phyloP scores from a whole-genome alignment of 1,284 basidiomycete genomes.

The Marasmius sp. region DNA sequence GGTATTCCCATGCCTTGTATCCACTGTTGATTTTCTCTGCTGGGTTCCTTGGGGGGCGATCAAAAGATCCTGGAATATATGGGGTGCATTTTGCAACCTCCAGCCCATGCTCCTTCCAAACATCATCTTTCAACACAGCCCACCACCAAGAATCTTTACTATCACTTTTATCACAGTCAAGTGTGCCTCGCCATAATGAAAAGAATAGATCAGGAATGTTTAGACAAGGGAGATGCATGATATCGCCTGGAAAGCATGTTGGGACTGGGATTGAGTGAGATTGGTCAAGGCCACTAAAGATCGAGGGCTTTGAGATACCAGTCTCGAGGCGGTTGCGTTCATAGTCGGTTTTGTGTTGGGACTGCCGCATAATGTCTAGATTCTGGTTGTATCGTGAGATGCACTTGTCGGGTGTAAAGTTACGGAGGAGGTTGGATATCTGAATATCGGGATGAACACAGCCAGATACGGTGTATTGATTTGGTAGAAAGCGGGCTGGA shows the following conservation, averaged over 20 bases:
- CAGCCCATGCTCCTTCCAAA: slow-evolving; percentile 24
- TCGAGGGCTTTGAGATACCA: slow-evolving; percentile 19
- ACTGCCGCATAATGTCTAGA: slow-evolving; percentile 2
- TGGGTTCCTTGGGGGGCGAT: slow-evolving; percentile 25
- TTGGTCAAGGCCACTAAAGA: slow-evolving; percentile 17
- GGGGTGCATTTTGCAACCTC: slow-evolving; percentile 13
- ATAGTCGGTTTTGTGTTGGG: slow-evolving; percentile 14
- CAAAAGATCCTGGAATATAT: slow-evolving; percentile 22
- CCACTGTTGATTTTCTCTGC: slow-evolving; percentile 13
- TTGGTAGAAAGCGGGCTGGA: slow-evolving; percentile 21
- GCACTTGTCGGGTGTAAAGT: background rate
- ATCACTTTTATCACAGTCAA: slow-evolving; percentile 18
- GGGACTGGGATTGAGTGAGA: slow-evolving; percentile 16
- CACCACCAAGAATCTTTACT: slow-evolving; percentile 26
- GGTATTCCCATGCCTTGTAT: slow-evolving; percentile 20
- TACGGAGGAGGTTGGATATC: background rate
- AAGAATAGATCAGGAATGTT: slow-evolving; percentile 32
- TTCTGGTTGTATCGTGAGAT: slow-evolving; percentile 5
- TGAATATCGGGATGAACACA: slow-evolving; percentile 23
- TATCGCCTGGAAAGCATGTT: slow-evolving; percentile 22
- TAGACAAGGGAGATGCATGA: slow-evolving; percentile 31
- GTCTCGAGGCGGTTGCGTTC: slow-evolving; percentile 14
- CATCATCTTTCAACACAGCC: slow-evolving; percentile 15
- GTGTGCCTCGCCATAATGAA: slow-evolving; percentile 23
- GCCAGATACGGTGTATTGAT: slow-evolving; percentile 18